Evolutionary conservation across 805 yeast genomes (phyloP), one percentile per base, ranked within the genome.

Genomic region (Scheffersomyces spartinae): DNA sequence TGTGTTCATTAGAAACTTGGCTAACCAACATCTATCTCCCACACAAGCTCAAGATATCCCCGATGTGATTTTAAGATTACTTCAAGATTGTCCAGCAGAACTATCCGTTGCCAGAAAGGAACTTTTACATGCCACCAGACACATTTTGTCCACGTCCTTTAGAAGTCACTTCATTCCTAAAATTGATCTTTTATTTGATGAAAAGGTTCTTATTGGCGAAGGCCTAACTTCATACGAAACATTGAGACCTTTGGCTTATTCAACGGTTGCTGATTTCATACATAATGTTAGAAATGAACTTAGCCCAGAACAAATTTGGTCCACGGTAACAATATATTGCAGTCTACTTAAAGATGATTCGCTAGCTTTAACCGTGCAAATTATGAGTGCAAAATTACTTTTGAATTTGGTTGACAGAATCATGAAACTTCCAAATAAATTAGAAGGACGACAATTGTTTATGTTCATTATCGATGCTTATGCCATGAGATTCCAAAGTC

Each of bases 31-130:
- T 27, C 49, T 80, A 32, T 32, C 45, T 5, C 42, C 41, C 4
- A 55, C 47, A 8, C 59, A 53, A 28, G 48, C 55, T 11, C 66
- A 70, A 30, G 52, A 52, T 20, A 83, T 91, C 6, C 98, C 99
- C 0, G 94, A 82, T 32, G 68, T 86, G 28, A 81, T 91, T 20
- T 68, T 86, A 28, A 62, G 97, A 35, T 55, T 91, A 20, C 55
- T 91, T 20, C 94, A 86, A 50, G 97, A 93, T 48, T 91, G 97
- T 48, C 98, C 98, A 3, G 75, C 91, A 10, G 97, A 88, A 44
- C 60, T 84, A 25, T 80, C 94, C 4, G 75, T 85, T 3, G 94
- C 95, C 0, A 66, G 97, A 43, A 85, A 86, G 47, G 99, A 91
- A 50, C 55, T 91, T 21, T 57, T 91, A 17, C 97, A 91, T 36